Percentiles rank a stretch among this genome's conserved stretches.
Evolutionary conservation across 768 basidiomycete genomes (phyloP).

Genomic region (Gloeophyllum trabeum): DNA sequence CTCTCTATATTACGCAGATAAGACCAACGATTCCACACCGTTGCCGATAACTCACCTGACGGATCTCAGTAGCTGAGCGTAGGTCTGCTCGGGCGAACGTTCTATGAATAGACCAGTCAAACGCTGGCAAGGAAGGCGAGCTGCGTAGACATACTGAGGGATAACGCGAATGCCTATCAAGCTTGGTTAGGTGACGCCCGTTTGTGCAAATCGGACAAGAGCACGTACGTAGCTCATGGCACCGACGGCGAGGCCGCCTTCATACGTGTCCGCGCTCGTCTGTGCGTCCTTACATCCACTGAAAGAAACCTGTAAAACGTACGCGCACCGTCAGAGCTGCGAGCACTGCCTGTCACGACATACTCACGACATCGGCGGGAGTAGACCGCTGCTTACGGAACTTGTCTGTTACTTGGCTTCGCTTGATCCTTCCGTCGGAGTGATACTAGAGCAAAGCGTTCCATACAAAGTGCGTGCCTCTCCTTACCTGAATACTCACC

Average conservation of each 20-base stretch:
- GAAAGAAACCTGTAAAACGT: conserved; percentile 55
- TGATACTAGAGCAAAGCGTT: conserved; percentile 13
- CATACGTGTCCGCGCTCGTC: conserved; percentile 70
- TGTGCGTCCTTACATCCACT: conserved; percentile 75
- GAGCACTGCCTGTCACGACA: not conserved
- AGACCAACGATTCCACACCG: not conserved
- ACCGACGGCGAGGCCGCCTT: conserved; percentile 56
- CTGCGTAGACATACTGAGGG: conserved; percentile 29
- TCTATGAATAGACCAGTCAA: conserved; percentile 2
- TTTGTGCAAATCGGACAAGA: not conserved
- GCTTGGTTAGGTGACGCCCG: not conserved
- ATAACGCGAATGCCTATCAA: conserved; percentile 42
- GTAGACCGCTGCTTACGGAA: conserved; percentile 38
- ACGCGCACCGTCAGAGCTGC: not conserved
- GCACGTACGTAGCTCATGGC: conserved; percentile 71
- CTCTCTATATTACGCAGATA: conserved; percentile 19
- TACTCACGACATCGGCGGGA: conserved; percentile 74
- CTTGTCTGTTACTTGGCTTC: conserved; percentile 14
- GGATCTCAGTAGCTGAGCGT: conserved; percentile 44
- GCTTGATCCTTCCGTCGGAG: conserved; percentile 17
- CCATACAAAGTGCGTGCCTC: not conserved
- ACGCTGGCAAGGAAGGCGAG: not conserved
- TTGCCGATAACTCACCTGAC: conserved; percentile 27
- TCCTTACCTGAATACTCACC: not conserved
- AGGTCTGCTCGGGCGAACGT: conserved; percentile 43